Conservation (phyloP, 2,329 filamentous ascomycete genomes). For the Aaosphaeria arxii region DNA sequence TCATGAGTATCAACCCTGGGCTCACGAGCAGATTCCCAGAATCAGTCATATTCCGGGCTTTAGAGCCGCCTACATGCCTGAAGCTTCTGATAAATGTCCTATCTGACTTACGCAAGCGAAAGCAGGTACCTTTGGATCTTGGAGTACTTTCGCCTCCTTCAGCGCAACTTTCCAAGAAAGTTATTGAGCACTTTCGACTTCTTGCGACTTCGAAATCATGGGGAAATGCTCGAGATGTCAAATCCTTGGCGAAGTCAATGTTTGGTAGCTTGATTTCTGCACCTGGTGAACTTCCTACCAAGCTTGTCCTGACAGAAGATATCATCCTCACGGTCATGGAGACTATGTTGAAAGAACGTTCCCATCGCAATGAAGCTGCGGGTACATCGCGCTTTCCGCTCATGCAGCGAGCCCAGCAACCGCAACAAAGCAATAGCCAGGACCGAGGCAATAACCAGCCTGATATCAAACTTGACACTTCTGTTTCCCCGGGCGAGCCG, state of each 20-base stretch:
- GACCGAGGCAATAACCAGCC: no score
- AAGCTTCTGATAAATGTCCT: slow-evolving; percentile 41
- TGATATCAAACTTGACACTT: no score
- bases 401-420: not conserved
- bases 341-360: slow-evolving; percentile 33
- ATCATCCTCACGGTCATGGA: slow-evolving; percentile 25
- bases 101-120: slow-evolving; percentile 2
- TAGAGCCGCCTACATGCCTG: slow-evolving; percentile 27
- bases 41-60: slow-evolving; percentile 53
- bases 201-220: slow-evolving; percentile 51
- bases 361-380: slow-evolving; percentile 14
- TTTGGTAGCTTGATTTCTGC: slow-evolving; percentile 39
- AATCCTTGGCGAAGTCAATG: slow-evolving; percentile 52
- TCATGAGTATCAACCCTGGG: slow-evolving; percentile 61
- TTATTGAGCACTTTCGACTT: not conserved
- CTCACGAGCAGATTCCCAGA: slow-evolving; percentile 65
- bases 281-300: slow-evolving; percentile 11
- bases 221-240: slow-evolving; percentile 64
- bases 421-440: not conserved
- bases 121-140: slow-evolving; percentile 23
- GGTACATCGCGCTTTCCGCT: slow-evolving; percentile 4
- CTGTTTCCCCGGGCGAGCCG: no score
- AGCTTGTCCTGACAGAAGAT: slow-evolving; percentile 17
- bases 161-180: no score
- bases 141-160: not conserved